Percentiles rank a stretch among this genome's conserved stretches.
These are phyloP conservation scores for Penicillium sumatraense DNA, from an alignment of 2,329 filamentous ascomycete genomes.

Conservation along the genomic window DNA sequence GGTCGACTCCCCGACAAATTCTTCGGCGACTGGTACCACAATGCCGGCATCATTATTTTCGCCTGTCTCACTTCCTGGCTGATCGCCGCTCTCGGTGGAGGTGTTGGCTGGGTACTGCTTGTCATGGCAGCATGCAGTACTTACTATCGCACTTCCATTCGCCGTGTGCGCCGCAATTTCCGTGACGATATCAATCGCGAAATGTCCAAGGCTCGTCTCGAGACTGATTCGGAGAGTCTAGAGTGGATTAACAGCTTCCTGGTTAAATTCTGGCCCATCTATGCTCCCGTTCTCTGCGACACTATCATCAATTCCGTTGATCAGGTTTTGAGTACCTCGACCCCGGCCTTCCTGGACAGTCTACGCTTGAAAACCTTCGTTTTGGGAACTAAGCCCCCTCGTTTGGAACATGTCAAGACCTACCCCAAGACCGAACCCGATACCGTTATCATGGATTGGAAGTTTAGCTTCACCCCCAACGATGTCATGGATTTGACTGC, in stretches of 20 bases:
- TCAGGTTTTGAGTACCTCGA: conserved; percentile 90
- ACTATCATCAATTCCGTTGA: conserved; percentile 94
- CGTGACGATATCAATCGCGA: conserved; percentile 91
- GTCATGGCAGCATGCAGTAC: conserved; percentile 91
- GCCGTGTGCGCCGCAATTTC: conserved; percentile 92
- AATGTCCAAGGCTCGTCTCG: conserved; percentile 81
- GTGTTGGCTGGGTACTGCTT: conserved; percentile 89
- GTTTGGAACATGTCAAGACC: conserved; percentile 97
- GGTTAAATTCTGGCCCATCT: conserved; percentile 99
- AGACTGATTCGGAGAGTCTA: conserved; percentile 87
- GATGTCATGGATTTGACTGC: conserved; percentile 90
- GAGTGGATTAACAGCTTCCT: conserved; percentile 99
- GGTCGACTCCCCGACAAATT: conserved; percentile 83
- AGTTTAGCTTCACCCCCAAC: conserved; percentile 98
- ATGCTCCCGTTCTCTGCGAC: conserved; percentile 88
- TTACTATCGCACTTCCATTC: conserved; percentile 94
- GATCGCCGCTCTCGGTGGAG: conserved; percentile 84
- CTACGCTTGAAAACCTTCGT: conserved; percentile 92
- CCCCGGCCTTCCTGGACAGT: conserved; percentile 90
- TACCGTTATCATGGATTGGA: conserved; percentile 98
- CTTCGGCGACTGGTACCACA: conserved; percentile 98
- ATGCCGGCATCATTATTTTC: conserved; percentile 90
- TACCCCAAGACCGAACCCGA: conserved; percentile 96
- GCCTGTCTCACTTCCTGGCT: conserved; percentile 91
- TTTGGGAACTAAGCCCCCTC: conserved; percentile 90